phyloP scores from a whole-genome alignment of 2,329 filamentous ascomycete species.

The Cercospora zeina region DNA sequence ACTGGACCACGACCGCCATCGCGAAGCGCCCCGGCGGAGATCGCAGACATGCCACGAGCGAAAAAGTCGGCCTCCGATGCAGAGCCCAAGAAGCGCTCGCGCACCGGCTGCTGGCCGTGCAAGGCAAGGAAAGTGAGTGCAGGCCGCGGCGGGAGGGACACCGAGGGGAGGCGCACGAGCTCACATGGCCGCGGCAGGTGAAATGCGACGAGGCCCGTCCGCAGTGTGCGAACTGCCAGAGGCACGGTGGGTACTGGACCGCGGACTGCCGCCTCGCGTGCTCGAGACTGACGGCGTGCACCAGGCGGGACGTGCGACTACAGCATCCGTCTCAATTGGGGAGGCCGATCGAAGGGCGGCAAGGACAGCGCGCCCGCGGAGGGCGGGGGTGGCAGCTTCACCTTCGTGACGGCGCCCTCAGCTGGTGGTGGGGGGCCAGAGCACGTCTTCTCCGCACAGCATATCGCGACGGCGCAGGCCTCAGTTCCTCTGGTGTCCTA shows the following conservation, averaged over 20 bases:
- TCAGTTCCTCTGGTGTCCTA: conserved; percentile 1
- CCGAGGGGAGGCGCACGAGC: background rate
- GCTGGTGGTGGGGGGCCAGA: conserved; percentile 29
- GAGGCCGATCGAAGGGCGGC: conserved; percentile 64
- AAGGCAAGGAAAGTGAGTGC: conserved; percentile 64
- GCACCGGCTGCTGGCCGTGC: conserved; percentile 74
- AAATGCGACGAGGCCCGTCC: conserved; percentile 82
- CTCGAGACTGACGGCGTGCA: conserved; percentile 41
- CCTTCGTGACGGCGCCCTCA: conserved; percentile 34
- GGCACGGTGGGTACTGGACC: conserved; percentile 62
- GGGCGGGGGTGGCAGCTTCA: conserved; percentile 31
- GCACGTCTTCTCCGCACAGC: conserved; percentile 40
- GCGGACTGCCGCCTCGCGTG: conserved; percentile 41
- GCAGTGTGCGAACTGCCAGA: conserved; percentile 69
- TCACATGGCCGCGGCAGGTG: conserved; percentile 42
- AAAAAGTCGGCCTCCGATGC: conserved; percentile 61
- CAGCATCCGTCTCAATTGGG: conserved; percentile 78
- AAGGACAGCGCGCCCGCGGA: conserved; percentile 37
- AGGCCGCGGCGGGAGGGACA: background rate
- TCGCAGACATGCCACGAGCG: conserved; percentile 60
- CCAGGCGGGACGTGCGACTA: conserved; percentile 71
- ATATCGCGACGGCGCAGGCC: conserved; percentile 32
- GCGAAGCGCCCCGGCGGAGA: background rate
- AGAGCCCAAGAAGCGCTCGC: conserved; percentile 66
- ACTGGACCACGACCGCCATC: background rate